These are phyloP conservation scores for Trifolium dubium DNA, from an alignment of 306 rosid species.

Conservation along the genomic window DNA sequence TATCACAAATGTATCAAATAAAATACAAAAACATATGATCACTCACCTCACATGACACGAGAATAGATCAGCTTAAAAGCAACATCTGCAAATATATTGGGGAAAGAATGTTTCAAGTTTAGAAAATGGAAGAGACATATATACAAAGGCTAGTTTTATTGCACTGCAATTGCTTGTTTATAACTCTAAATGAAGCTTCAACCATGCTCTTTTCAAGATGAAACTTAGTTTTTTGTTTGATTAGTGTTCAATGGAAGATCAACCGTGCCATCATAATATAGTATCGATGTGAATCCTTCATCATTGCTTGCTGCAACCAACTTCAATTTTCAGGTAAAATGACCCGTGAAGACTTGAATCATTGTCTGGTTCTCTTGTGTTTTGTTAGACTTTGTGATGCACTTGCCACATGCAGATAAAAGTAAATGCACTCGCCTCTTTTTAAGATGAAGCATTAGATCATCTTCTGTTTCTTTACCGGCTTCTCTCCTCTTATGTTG, in stretches of 20 bases:
- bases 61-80: conserved; percentile 25
- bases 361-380: conserved; percentile 40
- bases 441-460: conserved; percentile 34
- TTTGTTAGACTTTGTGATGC: conserved; percentile 48
- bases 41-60: neutral
- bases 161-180: conserved; percentile 13
- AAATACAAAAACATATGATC: neutral
- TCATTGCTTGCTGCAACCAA: conserved; percentile 25
- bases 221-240: conserved; percentile 20
- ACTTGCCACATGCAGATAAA: conserved; percentile 27
- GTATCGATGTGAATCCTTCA: conserved; percentile 33
- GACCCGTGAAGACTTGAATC: conserved; percentile 44
- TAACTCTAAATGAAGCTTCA: conserved; percentile 20
- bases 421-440: conserved; percentile 58
- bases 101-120: conserved; percentile 30
- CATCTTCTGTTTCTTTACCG: conserved; percentile 39
- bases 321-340: conserved; percentile 30
- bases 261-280: conserved; percentile 23
- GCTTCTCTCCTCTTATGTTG: conserved; percentile 47
- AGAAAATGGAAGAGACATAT: conserved; percentile 15
- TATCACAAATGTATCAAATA: too few relatives aligned
- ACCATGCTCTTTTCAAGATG: conserved; percentile 17
- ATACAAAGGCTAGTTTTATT: conserved; percentile 21
- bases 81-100: conserved; percentile 32
- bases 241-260: conserved; percentile 27